phyloP scores from a whole-genome alignment of 2,329 filamentous ascomycete genomes.

The Penicillium digitatum region DNA sequence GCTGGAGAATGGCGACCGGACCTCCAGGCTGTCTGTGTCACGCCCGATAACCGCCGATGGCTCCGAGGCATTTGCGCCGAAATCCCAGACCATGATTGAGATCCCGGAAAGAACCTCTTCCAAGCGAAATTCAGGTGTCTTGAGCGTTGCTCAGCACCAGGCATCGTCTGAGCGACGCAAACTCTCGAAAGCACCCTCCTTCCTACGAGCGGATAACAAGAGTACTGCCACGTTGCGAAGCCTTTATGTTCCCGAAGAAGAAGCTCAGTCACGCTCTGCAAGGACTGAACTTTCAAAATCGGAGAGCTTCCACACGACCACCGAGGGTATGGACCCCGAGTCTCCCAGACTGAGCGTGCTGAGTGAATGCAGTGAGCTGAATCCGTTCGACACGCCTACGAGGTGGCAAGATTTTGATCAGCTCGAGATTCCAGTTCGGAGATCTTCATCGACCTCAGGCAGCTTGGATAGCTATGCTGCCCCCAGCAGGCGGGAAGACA shows the following conservation, averaged over 20 bases:
- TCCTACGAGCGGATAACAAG: conserved; percentile 36
- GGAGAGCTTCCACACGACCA: conserved; percentile 37
- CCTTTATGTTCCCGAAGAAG: conserved; percentile 32
- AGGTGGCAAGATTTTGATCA: conserved; percentile 23
- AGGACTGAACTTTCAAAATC: conserved; percentile 33
- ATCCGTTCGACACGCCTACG: conserved; percentile 28
- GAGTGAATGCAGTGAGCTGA: conserved; percentile 45
- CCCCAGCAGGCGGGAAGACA: conserved; percentile 16
- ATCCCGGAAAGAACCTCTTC: conserved; percentile 42
- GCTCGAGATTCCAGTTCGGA: conserved; percentile 30
- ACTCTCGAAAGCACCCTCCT: conserved; percentile 38
- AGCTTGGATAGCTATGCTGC: conserved; percentile 17
- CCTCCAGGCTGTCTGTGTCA: conserved; percentile 26
- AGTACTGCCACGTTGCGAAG: conserved; percentile 41
- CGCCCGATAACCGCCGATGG: conserved; percentile 27
- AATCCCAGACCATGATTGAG: conserved; percentile 26
- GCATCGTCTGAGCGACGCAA: conserved; percentile 25
- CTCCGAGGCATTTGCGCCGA: conserved; percentile 29
- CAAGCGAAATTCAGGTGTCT: conserved; percentile 23
- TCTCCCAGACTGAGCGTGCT: conserved; percentile 44
- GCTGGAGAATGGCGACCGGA: conserved; percentile 23
- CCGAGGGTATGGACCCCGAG: conserved; percentile 31
- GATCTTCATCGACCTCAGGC: conserved; percentile 11
- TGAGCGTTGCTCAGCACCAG: conserved; percentile 13
- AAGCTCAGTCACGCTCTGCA: conserved; percentile 25